Conservation (phyloP, 805 yeast species). For the Sugiyamaella floridensis region DNA sequence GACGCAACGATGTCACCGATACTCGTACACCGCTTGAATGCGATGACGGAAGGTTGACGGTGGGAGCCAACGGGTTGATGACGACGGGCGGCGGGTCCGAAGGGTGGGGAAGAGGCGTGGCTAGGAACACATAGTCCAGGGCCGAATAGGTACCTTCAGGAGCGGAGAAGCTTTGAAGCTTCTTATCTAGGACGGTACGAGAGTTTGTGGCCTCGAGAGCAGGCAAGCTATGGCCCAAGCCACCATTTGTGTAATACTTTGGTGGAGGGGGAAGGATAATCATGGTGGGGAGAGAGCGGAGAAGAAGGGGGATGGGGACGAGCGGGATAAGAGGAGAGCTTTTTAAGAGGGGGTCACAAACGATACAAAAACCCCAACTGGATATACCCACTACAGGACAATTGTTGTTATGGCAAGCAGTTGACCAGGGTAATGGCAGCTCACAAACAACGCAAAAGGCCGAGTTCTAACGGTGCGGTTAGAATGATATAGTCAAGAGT, state of each 20-base stretch:
- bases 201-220: slow-evolving; percentile 19
- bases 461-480: not conserved
- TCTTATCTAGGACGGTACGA: slow-evolving; percentile 21
- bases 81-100: slow-evolving; percentile 29
- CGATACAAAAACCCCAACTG: no score
- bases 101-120: slow-evolving; percentile 35
- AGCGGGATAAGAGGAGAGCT: no score
- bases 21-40: slow-evolving; percentile 19
- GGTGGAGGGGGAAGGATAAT: slow-evolving; percentile 31
- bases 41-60: slow-evolving; percentile 24
- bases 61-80: slow-evolving; percentile 33
- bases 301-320: no score
- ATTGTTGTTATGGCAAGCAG: no score
- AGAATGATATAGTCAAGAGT: not conserved
- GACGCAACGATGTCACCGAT: slow-evolving; percentile 7
- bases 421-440: no score
- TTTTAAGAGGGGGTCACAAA: no score
- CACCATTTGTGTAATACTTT: slow-evolving; percentile 17
- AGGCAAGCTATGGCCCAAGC: slow-evolving; percentile 11
- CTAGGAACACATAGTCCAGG: slow-evolving; percentile 27
- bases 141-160: slow-evolving; percentile 31
- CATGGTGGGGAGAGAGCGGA: slow-evolving; percentile 21
- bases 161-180: slow-evolving; percentile 20
- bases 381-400: not conserved
- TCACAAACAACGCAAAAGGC: not conserved